phyloP scores from a whole-genome alignment of 2,329 filamentous ascomycete genomes.

The Calonectria ilicicola region DNA sequence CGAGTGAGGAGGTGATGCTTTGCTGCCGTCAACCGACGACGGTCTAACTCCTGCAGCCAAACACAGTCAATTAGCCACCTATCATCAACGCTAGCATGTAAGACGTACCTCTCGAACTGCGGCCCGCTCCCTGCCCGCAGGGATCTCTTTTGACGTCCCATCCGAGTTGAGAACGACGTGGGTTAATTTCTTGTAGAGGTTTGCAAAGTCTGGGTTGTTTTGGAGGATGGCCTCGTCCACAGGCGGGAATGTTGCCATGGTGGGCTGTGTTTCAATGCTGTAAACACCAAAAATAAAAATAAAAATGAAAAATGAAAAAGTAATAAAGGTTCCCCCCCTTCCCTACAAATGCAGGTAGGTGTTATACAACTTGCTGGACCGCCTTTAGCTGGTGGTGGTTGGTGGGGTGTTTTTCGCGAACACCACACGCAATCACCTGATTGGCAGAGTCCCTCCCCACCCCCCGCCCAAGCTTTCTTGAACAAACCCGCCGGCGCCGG shows the following conservation, averaged over 20 bases:
- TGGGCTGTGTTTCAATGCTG: slow-evolving; percentile 11
- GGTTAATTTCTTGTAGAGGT: slow-evolving; percentile 67
- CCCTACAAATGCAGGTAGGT: neutral
- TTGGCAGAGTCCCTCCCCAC: slow-evolving; percentile 20
- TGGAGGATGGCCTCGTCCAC: slow-evolving; percentile 66
- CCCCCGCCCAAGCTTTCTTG: neutral
- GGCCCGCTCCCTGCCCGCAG: slow-evolving; percentile 62
- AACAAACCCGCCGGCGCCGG: slow-evolving; percentile 34
- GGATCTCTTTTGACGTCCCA: slow-evolving; percentile 67
- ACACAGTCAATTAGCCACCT: too few relatives aligned
- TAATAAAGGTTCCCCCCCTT: too few relatives aligned
- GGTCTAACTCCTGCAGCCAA: slow-evolving; percentile 58
- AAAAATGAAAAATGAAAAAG: too few relatives aligned
- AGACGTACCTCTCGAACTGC: slow-evolving; percentile 60
- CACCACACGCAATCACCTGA: slow-evolving; percentile 51
- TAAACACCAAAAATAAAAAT: neutral
- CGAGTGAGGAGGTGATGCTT: slow-evolving; percentile 63
- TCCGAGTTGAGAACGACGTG: slow-evolving; percentile 67
- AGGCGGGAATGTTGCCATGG: slow-evolving; percentile 65
- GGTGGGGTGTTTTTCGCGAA: slow-evolving; percentile 42
- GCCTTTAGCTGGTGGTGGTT: neutral
- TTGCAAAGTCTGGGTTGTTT: slow-evolving; percentile 71
- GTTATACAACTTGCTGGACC: slow-evolving; percentile 2
- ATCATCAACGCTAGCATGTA: too few relatives aligned
- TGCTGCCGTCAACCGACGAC: slow-evolving; percentile 60